Evolutionary conservation across 306 rosid genomes (phyloP), one percentile per base, ranked within the genome.

Genomic region (Quercus bicolor): DNA sequence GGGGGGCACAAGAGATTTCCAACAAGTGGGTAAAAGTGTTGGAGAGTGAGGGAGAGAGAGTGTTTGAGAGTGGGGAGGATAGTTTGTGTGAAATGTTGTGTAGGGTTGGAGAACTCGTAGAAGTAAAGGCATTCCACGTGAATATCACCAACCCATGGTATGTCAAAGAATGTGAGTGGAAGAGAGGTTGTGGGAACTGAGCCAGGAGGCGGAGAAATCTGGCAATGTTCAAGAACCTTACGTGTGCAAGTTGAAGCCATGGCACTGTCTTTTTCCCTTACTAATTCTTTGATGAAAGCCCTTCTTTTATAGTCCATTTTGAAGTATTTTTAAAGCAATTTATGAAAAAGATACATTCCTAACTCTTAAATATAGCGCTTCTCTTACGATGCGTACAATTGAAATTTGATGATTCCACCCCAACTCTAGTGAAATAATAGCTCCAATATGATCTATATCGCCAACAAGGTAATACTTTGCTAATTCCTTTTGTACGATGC

Each of bases 41-140:
- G 80, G 78, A 84, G 86, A 56, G 84, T 31, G 26, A 84, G 80
- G 43, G 85, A 79, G 73, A 87, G 88, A 12, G 88, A 74, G 74
- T 52, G 66, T 54, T 79, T 84, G 59, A 87, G 79, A 34, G 72
- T 5, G 19, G 86, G 90, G 16, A 87, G 77, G 72, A 73, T 9
- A 4, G 74, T 6, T 14, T 73, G 45, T 8, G 23, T 54, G 76
- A 84, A 84, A 37, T 76, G 52, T 6, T 75, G 73, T 3, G 83
- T 78, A 0, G 88, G 60, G 59, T 81, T 72, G n/a, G 88, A 68
- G 70, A 53, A 79, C 28, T 78, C 40, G 75, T 68, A 87, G 74
- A 87, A 79, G 79, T 65, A 79, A 52, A 87, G 72, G 43, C 86
- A 75, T 21, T 75, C 54, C 45, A 77, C 56, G 3, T 73, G 81